Evolutionary conservation across 768 basidiomycete genomes (phyloP).

Genomic region (Mycena indigotica): DNA sequence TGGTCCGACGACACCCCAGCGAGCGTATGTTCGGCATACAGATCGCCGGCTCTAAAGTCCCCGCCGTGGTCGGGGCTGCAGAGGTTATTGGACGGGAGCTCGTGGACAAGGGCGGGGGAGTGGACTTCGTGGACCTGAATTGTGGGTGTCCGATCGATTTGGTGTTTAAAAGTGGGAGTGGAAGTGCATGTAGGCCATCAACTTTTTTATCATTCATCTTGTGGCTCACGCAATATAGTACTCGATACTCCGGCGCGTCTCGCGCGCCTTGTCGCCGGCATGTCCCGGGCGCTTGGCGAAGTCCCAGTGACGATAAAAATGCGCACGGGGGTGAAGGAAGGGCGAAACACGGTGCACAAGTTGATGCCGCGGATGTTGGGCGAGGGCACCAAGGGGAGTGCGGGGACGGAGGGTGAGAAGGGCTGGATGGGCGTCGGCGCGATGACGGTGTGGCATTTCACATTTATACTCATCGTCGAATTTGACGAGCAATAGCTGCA

Average conservation of each 20-base stretch:
- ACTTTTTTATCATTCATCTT: constrained; percentile 1
- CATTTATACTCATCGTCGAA: constrained; percentile 31
- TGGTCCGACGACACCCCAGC: constrained; percentile 85
- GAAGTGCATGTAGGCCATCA: constrained; percentile 73
- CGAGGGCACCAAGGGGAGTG: neutral
- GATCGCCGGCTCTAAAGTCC: constrained; percentile 86
- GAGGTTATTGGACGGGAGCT: constrained; percentile 78
- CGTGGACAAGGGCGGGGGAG: constrained; percentile 40
- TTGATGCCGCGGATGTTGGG: constrained; percentile 73
- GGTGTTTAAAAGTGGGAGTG: constrained; percentile 89
- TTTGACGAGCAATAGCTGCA: constrained; percentile 58
- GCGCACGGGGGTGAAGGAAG: constrained; percentile 92
- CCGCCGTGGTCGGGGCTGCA: constrained; percentile 74
- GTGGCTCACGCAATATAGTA: constrained; percentile 46
- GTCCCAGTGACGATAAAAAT: constrained; percentile 90
- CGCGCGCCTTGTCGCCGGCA: constrained; percentile 85
- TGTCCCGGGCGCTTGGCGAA: constrained; percentile 88
- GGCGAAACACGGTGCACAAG: constrained; percentile 84
- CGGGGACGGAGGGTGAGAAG: constrained; percentile 25
- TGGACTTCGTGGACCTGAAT: constrained; percentile 95
- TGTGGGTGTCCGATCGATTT: constrained; percentile 98
- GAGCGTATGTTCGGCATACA: constrained; percentile 91
- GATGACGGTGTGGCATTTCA: neutral
- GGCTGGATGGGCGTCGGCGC: constrained; percentile 32
- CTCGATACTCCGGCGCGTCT: constrained; percentile 82